phyloP scores from a whole-genome alignment of 2,329 filamentous ascomycete species.

The Aspergillus proliferans region DNA sequence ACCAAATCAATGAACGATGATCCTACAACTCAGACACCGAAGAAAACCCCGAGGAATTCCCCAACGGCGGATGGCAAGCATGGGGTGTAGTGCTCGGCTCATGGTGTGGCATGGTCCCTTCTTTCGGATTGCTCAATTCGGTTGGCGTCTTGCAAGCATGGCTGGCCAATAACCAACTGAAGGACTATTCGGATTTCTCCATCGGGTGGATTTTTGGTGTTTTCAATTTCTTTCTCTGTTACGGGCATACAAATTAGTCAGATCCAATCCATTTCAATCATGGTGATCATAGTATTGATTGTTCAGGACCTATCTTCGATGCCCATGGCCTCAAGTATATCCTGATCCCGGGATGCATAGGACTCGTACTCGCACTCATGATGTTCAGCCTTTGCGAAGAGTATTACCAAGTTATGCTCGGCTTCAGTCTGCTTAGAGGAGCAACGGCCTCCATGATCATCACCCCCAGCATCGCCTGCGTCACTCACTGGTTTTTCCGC shows the following conservation, averaged over 20 bases:
- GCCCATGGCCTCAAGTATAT: conserved; percentile 1
- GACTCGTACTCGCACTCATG: conserved; percentile 20
- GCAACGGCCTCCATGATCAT: conserved; percentile 13
- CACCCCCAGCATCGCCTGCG: conserved; percentile 15
- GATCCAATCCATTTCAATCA: not conserved
- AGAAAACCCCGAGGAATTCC: not conserved
- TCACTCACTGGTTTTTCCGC: conserved; percentile 20
- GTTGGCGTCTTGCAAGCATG: not conserved
- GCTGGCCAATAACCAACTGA: not conserved
- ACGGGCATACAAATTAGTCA: not conserved
- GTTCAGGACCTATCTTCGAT: conserved; percentile 5
- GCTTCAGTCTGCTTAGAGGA: conserved; percentile 14
- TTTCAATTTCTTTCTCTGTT: not conserved
- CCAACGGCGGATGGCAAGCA: not conserved
- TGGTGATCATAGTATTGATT: not conserved
- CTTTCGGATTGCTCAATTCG: not conserved
- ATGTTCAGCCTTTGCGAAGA: conserved; percentile 21
- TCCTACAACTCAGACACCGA: not conserved
- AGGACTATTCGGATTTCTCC: not conserved
- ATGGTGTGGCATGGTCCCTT: not conserved
- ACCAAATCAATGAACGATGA: too few species aligned
- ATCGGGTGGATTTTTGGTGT: not conserved
- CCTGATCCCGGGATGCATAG: conserved; percentile 3
- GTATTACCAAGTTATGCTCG: conserved; percentile 23
- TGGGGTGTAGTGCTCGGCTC: not conserved